phyloP scores from a whole-genome alignment of 371 early-diverging fungal species.

The Nematocida sp. region DNA sequence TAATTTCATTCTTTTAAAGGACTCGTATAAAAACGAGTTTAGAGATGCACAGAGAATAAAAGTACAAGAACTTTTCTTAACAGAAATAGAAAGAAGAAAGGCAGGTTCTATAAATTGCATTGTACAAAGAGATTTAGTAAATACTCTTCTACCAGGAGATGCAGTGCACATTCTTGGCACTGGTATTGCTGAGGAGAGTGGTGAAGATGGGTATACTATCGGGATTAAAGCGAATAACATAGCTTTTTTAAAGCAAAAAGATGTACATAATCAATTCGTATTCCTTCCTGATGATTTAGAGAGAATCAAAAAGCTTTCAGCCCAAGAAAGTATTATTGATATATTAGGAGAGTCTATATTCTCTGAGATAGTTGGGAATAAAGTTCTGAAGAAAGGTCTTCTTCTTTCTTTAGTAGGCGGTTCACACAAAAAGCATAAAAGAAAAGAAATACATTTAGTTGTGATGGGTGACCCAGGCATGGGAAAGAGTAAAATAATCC shows the following conservation, averaged over 20 bases:
- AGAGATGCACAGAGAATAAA: slow-evolving; percentile 67
- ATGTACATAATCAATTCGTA: slow-evolving; percentile 1
- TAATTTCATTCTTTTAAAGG: slow-evolving; percentile 52
- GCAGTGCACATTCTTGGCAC: slow-evolving; percentile 63
- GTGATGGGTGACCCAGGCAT: slow-evolving; percentile 73
- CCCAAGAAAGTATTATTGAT: slow-evolving; percentile 68
- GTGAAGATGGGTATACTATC: slow-evolving; percentile 59
- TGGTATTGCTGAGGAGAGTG: slow-evolving; percentile 61
- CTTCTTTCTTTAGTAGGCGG: slow-evolving; percentile 75
- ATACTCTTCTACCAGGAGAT: slow-evolving; percentile 68
- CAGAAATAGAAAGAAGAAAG: slow-evolving; percentile 31
- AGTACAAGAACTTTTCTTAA: slow-evolving; percentile 61
- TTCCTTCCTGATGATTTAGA: slow-evolving; percentile 37
- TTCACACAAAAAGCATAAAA: slow-evolving; percentile 64
- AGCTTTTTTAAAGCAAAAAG: slow-evolving; percentile 60
- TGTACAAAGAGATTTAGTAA: slow-evolving; percentile 62
- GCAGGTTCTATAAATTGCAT: slow-evolving; percentile 60
- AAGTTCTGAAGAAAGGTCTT: slow-evolving; percentile 74
- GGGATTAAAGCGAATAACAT: slow-evolving; percentile 64
- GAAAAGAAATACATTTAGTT: slow-evolving; percentile 68
- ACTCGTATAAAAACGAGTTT: slow-evolving; percentile 39
- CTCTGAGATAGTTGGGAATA: slow-evolving; percentile 75
- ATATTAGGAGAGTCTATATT: slow-evolving; percentile 73
- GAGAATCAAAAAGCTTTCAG: slow-evolving; percentile 68
- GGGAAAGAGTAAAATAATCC: slow-evolving; percentile 73